Base-by-base conservation (phyloP, 257 asterid genomes). In the Thymus mandschuricus region DNA sequence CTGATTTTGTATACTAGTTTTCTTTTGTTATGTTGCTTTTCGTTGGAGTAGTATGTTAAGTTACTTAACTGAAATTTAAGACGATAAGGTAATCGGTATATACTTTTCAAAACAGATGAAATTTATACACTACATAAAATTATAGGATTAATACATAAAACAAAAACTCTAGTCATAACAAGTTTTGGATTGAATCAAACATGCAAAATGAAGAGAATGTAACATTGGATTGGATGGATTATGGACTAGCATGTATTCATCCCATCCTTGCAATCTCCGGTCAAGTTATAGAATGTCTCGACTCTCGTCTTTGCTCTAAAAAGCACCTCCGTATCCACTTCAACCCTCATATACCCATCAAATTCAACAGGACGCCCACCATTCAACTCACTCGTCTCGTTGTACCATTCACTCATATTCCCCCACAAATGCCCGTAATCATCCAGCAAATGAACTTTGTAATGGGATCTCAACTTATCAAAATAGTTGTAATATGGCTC, bases 271-370 rank as follows among this genome's bases (percentile, higher is more conserved):
- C 99, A 95, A 76, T 95, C 96, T 6, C 5, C 72, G 8, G 99
- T 92, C 87, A 95, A 80, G 84, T 95, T 83, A 75, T 88, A 81
- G 74, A 95, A 95, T 13, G 98, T 95, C 89, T 95, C 99, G 21
- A 92, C 92, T 70, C 80, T 81, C 45, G 87, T 85, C 86, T 89
- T 95, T 60, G 97, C 85, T 69, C 98, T 77, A 69, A 82, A 92
- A 48, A 89, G 92, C 30, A 95, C 97, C 81, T 95, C 99, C 4
- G 99, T 95, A 54, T 95, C 99, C 77, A 95, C 98, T 48, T 83
- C 99, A 31, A 88, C 97, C 78, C 98, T 89, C 98, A 95, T 92
- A 66, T 88, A 95, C 4, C 97, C 94, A 13, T 95, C 99, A 51
- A 95, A 95, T 27, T 85, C 98, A 57, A 89, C 99, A 0, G 91